These are phyloP conservation scores for Nevesoporus exiguus DNA, from an alignment of 768 basidiomycete genomes.

Conservation along the genomic window DNA sequence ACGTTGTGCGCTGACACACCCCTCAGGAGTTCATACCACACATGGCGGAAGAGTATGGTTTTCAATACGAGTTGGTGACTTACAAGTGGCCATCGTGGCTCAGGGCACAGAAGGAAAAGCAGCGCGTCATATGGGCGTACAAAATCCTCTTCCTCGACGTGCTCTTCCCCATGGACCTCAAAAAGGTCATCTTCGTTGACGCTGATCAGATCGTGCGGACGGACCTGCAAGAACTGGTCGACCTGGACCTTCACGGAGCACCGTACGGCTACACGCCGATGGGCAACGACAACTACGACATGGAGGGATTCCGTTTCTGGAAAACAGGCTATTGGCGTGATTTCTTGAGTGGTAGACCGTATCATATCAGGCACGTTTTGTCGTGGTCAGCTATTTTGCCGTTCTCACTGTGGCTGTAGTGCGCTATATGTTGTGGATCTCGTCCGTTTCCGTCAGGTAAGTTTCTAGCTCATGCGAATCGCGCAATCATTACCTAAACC, in stretches of 20 bases:
- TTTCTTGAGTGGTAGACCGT: conserved; percentile 76
- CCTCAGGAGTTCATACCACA: conserved; percentile 90
- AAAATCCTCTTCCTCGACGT: conserved; percentile 99
- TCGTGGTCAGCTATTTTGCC: not conserved
- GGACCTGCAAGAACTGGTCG: conserved; percentile 94
- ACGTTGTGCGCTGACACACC: not conserved
- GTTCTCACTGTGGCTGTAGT: conserved; percentile 40
- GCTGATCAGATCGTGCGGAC: conserved; percentile 96
- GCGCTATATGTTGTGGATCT: conserved; percentile 96
- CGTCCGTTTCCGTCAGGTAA: conserved; percentile 87
- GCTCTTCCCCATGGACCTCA: conserved; percentile 97
- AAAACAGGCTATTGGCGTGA: conserved; percentile 96
- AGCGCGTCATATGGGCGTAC: conserved; percentile 98
- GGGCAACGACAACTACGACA: conserved; percentile 91
- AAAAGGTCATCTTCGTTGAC: conserved; percentile 99
- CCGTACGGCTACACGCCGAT: conserved; percentile 97
- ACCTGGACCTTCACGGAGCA: conserved; percentile 86
- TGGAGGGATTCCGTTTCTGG: conserved; percentile 99
- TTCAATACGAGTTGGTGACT: conserved; percentile 96
- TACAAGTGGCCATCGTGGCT: conserved; percentile 99
- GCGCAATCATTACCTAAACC: not conserved
- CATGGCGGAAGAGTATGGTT: conserved; percentile 85
- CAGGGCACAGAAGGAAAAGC: conserved; percentile 95
- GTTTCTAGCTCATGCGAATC: not conserved
- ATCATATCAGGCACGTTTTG: conserved; percentile 83